Percentiles rank a stretch among this genome's conserved stretches.
Evolutionary conservation across 2,329 filamentous ascomycete genomes (phyloP).

Genomic region (Daldinia eschscholtzii): DNA sequence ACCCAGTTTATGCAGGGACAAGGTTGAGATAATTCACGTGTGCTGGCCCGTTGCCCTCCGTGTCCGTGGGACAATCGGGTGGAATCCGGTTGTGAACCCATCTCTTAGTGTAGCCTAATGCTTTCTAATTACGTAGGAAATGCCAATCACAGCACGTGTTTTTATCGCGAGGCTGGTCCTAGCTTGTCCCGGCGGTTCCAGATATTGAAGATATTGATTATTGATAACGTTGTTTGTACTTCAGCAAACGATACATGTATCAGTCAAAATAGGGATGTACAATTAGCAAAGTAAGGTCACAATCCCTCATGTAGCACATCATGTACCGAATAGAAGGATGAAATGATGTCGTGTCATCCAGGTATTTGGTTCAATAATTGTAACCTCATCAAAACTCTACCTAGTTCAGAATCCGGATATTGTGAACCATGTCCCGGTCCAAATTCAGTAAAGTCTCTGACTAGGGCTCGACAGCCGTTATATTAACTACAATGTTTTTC

Average conservation of each 20-base stretch:
- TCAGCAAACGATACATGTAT: constrained; percentile 17
- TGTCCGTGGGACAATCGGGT: constrained; percentile 3
- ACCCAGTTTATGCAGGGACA: constrained; percentile 14
- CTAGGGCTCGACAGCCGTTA: not conserved
- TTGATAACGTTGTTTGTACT: constrained; percentile 32
- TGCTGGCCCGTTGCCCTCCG: not conserved
- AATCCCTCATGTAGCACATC: constrained; percentile 1
- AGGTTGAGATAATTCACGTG: constrained; percentile 10
- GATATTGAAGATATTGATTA: not conserved
- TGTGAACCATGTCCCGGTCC: constrained; percentile 3
- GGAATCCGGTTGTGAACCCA: not conserved
- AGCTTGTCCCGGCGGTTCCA: not conserved
- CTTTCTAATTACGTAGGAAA: constrained; percentile 6
- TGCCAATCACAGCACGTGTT: constrained; percentile 22
- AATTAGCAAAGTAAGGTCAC: not conserved
- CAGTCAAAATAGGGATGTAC: not conserved
- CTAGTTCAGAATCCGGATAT: constrained; percentile 4
- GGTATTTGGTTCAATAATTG: constrained; percentile 3
- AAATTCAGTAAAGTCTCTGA: not conserved
- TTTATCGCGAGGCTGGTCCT: constrained; percentile 17
- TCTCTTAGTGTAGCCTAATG: not conserved
- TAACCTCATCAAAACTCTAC: constrained; percentile 4
- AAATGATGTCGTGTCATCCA: constrained; percentile 8
- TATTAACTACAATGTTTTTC: not conserved
- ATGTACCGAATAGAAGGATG: constrained; percentile 3